phyloP scores from a whole-genome alignment of 305 asterid species.

The Lippia alba region DNA sequence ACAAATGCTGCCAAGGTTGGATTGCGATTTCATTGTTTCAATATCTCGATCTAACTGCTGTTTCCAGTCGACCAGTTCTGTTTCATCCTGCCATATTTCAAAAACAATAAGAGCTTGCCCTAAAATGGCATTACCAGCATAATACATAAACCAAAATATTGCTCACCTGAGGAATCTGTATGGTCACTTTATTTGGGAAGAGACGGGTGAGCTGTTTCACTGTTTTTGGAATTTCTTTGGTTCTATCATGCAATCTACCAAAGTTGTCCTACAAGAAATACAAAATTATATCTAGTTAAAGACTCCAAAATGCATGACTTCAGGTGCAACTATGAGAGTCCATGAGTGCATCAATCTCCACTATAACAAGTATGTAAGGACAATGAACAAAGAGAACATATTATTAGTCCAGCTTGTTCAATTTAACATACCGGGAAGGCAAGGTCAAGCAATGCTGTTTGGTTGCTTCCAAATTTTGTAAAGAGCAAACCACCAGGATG shows the following conservation, averaged over 20 bases:
- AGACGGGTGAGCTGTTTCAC: slow-evolving; percentile 78
- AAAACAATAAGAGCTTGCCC: slow-evolving; percentile 5
- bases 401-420: not conserved
- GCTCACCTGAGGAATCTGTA: slow-evolving; percentile 86
- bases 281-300: slow-evolving; percentile 3
- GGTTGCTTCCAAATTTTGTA: slow-evolving; percentile 73
- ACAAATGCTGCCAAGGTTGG: slow-evolving; percentile 72
- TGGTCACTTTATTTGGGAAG: slow-evolving; percentile 86
- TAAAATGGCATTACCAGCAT: slow-evolving; percentile 17
- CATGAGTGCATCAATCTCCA: slow-evolving; percentile 5
- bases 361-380: not conserved
- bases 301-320: slow-evolving; percentile 15
- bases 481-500: slow-evolving; percentile 75
- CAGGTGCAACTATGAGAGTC: slow-evolving; percentile 10
- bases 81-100: slow-evolving; percentile 64
- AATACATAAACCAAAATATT: slow-evolving; percentile 27
- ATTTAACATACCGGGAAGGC: slow-evolving; percentile 64
- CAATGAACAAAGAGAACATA: not conserved
- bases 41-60: slow-evolving; percentile 76
- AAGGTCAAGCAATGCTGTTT: slow-evolving; percentile 71
- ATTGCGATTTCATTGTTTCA: slow-evolving; percentile 74
- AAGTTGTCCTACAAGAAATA: slow-evolving; percentile 59
- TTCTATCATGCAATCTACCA: slow-evolving; percentile 72
- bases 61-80: slow-evolving; percentile 72
- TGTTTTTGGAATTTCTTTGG: slow-evolving; percentile 74